Evolutionary conservation across 2,329 filamentous ascomycete species (phyloP).

Genomic region (Diaporthe eres): DNA sequence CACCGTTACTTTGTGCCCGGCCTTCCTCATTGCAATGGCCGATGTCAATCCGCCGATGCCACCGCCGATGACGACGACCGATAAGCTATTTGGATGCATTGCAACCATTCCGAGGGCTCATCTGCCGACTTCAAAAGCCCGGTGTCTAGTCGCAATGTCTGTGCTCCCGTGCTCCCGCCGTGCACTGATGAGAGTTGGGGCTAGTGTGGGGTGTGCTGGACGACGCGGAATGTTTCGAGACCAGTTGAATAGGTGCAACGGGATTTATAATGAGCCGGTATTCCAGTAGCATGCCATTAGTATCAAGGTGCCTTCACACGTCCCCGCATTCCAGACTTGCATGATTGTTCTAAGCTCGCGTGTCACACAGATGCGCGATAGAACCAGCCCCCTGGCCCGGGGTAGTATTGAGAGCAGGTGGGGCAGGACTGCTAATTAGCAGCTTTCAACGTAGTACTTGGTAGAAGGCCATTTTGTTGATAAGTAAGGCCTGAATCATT

Average conservation of each 20-base stretch:
- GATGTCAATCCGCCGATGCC: conserved; percentile 19
- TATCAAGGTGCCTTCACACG: neutral
- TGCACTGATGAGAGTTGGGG: neutral
- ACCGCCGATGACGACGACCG: conserved; percentile 16
- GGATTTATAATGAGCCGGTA: neutral
- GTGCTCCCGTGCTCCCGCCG: neutral
- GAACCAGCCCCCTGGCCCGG: neutral
- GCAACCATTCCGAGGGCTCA: neutral
- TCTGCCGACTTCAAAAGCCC: neutral
- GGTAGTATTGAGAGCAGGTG: neutral
- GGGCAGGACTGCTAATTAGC: neutral
- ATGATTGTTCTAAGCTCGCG: neutral
- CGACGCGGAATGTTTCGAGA: neutral
- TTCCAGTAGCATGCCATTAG: neutral
- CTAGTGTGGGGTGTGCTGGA: neutral
- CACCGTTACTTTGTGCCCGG: conserved; percentile 12
- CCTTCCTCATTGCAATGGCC: conserved; percentile 15
- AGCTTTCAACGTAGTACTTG: neutral
- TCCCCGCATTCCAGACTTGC: neutral
- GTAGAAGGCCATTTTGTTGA: neutral
- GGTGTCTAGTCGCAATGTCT: neutral
- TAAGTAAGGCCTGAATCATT: neutral
- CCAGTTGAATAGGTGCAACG: neutral
- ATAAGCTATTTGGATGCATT: neutral
- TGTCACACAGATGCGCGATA: neutral